A percentile compares a stretch with the other conserved stretches of the same genome.
Conservation (phyloP, 257 asterid genomes). For the Gardenia jasminoides region DNA sequence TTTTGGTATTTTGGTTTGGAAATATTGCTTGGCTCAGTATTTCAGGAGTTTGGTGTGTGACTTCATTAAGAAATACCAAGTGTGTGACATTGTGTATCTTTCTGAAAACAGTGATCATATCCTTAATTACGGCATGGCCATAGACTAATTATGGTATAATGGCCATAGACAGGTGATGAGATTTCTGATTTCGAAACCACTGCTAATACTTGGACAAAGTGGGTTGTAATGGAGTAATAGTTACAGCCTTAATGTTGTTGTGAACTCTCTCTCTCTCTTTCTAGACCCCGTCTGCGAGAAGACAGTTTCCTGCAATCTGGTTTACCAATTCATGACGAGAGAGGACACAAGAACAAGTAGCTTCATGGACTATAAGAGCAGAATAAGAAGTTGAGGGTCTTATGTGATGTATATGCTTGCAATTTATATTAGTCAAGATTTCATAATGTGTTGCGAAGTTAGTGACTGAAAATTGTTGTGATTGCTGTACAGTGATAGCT, state of each 20-base stretch:
- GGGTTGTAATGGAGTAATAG: neutral
- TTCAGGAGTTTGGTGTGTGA: constrained; percentile 1
- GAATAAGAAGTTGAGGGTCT: neutral
- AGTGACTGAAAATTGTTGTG: neutral
- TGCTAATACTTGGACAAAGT: neutral
- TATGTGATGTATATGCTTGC: neutral
- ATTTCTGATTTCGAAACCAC: neutral
- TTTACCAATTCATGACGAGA: neutral
- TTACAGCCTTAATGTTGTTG: neutral
- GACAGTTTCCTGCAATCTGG: neutral
- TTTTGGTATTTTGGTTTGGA: neutral
- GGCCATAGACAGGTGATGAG: neutral
- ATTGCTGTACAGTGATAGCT: neutral
- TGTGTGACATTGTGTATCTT: too few relatives aligned
- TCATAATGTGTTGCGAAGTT: neutral
- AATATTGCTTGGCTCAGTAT: neutral
- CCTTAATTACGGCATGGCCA: neutral
- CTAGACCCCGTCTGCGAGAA: neutral
- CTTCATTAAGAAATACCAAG: neutral
- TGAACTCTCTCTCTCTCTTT: neutral
- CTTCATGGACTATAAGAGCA: neutral
- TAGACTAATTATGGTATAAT: neutral
- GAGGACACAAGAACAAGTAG: neutral
- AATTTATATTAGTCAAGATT: neutral
- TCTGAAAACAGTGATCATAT: neutral